These are phyloP conservation scores for Trypanosoma platydactyli DNA, from an alignment of 208 protist genomes.

Conservation along the genomic window DNA sequence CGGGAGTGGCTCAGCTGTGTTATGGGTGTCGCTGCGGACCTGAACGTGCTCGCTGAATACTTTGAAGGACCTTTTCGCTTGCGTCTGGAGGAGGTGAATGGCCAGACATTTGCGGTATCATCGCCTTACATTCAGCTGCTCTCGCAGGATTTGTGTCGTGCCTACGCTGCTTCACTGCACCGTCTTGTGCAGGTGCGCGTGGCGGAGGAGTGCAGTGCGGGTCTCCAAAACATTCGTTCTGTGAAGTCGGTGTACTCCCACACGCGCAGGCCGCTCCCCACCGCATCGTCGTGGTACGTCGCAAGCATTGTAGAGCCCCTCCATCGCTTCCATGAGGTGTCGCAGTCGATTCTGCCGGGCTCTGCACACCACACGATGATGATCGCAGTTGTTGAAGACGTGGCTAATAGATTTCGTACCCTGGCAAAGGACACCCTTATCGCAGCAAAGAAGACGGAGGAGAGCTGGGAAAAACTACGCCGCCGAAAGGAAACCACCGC, in stretches of 20 bases:
- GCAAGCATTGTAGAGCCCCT: conserved; percentile 54
- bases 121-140: conserved; percentile 19
- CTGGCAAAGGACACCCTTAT: conserved; percentile 76
- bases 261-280: conserved; percentile 67
- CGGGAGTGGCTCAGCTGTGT: conserved; percentile 22
- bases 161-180: conserved; percentile 26
- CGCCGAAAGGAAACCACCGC: conserved; percentile 52
- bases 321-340: conserved; percentile 31
- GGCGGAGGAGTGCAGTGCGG: conserved; percentile 33
- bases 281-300: conserved; percentile 74
- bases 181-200: conserved; percentile 35
- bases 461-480: conserved; percentile 89
- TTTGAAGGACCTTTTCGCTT: conserved; percentile 20
- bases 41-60: conserved; percentile 23
- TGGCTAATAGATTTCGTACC: conserved; percentile 43
- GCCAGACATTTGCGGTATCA: conserved; percentile 3
- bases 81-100: conserved; percentile 13
- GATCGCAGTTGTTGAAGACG: conserved; percentile 20
- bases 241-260: conserved; percentile 75
- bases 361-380: conserved; percentile 3
- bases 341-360: background rate
- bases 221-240: conserved; percentile 74
- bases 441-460: conserved; percentile 82
- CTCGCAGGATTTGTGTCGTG: conserved; percentile 17
- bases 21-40: conserved; percentile 1